Conservation (phyloP, 495 filamentous ascomycete species). For the Aspergillus bertholletiae region DNA sequence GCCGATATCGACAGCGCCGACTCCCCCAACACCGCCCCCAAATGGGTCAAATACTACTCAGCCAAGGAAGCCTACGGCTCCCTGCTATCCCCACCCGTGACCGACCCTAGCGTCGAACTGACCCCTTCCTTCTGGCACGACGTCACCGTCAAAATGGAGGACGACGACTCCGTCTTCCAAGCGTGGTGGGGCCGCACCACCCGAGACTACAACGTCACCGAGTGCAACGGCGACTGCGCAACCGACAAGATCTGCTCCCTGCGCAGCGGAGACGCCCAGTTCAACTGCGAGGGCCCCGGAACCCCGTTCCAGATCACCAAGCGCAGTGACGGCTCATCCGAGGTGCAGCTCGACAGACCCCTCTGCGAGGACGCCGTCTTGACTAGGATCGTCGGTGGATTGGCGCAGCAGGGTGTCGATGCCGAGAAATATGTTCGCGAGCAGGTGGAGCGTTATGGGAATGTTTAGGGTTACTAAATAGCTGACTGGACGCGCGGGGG, state of each 20-base stretch:
- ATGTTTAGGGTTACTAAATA: no score
- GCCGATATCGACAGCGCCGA: constrained; percentile 40
- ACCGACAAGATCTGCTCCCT: constrained; percentile 38
- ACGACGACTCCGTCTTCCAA: constrained; percentile 31
- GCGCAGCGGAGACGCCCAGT: constrained; percentile 36
- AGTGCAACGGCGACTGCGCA: constrained; percentile 34
- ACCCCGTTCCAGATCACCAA: constrained; percentile 2
- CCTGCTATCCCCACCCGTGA: constrained; percentile 35
- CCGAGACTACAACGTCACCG: constrained; percentile 30
- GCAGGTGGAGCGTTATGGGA: neutral
- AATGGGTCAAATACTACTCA: constrained; percentile 52
- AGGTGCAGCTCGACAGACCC: constrained; percentile 2
- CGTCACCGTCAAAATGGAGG: constrained; percentile 43
- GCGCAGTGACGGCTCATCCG: neutral
- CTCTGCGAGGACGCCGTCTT: constrained; percentile 27
- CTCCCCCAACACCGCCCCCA: constrained; percentile 30
- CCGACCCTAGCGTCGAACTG: constrained; percentile 35
- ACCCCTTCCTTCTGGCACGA: constrained; percentile 58
- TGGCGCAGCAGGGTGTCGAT: constrained; percentile 10
- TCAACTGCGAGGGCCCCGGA: constrained; percentile 18
- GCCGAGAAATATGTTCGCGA: constrained; percentile 4
- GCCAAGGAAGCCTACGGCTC: constrained; percentile 51
- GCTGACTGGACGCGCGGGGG: no score
- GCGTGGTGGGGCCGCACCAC: constrained; percentile 34
- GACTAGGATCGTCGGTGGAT: constrained; percentile 19